Evolutionary conservation across 2,329 filamentous ascomycete species (phyloP), one percentile per base, ranked within the genome.

Genomic region (Myriosclerotinia curreyana): DNA sequence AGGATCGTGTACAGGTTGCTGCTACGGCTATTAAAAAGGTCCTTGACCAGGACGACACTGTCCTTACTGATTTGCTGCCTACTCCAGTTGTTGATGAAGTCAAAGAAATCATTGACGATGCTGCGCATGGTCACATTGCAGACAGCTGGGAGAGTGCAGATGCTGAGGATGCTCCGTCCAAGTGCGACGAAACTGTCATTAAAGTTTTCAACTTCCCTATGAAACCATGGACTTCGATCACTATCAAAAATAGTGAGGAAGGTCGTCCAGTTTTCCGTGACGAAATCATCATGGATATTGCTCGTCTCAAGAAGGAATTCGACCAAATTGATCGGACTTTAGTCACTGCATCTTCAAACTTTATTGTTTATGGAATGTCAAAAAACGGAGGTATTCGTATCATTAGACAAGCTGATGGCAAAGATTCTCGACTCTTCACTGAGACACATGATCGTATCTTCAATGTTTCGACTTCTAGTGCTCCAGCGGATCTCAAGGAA

Each of bases 321-420:
- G 95, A 99, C 74, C 95, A 98, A 78, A 88, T 97, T 67, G 95
- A 99, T 74, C 90, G 96, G 69, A 96, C 93, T 68, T 83, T 99
- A 40, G 94, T 94, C 58, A 90, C 93, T 6, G 93, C 94, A 22
- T 94, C 92, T 34, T 88, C 91, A 73, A 89, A 89, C 66, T 96
- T 95, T 78, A 98, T 99, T 77, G 88, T 91, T 7, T 99, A 98
- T 73, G 92, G 92, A 51, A 91, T 96, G 81, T 91, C 91, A 51
- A 97, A 96, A 80, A 91, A 92, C 69, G 92, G 92, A 59, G 95
- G 95, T 55, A 86, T 99, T 72, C 88, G 94, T 64, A 89, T 99
- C 64, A 97, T 99, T 74, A 87, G 92, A 67, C 95, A 99, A 78
- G 91, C 96, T 70, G 92, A 96, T 73, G 95, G 95, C 65, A 89